Evolutionary conservation across 1,139 yeast species (phyloP), one percentile per base, ranked within the genome.

Genomic region (Kluyveromyces sp.): DNA sequence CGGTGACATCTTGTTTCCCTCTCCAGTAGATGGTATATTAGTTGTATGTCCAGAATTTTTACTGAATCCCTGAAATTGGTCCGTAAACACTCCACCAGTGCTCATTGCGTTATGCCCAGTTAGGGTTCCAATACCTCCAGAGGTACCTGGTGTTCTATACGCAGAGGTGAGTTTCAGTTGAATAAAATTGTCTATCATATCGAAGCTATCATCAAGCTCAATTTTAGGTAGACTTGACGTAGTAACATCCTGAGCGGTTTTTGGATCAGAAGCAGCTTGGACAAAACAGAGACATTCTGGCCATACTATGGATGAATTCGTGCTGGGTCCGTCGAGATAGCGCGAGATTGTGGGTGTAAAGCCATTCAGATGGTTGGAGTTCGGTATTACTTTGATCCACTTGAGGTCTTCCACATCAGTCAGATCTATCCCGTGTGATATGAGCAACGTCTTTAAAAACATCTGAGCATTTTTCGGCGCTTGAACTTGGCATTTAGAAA

Each of bases 331-430:
- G 53, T 73, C 77, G 38, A 77, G 54, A 48, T 65, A 83, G 30
- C 71, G 69, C 9, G 87, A 67, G 2, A 83, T 71, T n/a, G 70
- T 69, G 0, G 87, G 80, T 0, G 88, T 79, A 49, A 78, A 74
- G 31, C 81, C 83, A 59, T 79, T 82, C 47, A 82, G 67, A 57
- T 81, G 88, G 49, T 74, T 75, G 43, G 83, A 59, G 52, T 81
- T 79, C 2, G 92, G 89, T 7, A 80, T 70, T 17, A 83, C 61
- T 57, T 77, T 80, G 13, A 83, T 72, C 92, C 92, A 83, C 45
- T 68, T 60, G 15, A 71, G 47, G 29, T 55, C 53, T 22, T 48
- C 46, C 29, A 46, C 53, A 16, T 49, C 46, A 2, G 50, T 53
- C 4, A 73, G 47, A 15, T 71, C 72, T 1, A 78, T 65, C 1